Evolutionary conservation across 164 flowering plant species (phyloP), one percentile per base, ranked within the genome.

Genomic region (Piper betle): DNA sequence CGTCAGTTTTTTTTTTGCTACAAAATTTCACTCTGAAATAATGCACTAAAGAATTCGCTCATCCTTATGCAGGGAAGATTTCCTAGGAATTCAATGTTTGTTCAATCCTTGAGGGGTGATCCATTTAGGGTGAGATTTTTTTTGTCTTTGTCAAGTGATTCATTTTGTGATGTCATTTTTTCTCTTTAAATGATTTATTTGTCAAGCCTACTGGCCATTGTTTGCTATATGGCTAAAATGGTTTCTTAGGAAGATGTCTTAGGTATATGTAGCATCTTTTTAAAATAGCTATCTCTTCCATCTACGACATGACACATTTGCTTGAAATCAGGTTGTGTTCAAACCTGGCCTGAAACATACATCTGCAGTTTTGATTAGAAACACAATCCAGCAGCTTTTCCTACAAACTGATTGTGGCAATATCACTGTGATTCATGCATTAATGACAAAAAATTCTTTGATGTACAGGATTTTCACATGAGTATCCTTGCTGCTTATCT

Each of bases 81-180:
- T 50, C 73, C 77, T 6, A 81, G 75, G 58, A 76, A 74, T 68
- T 78, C 88, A 18, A 77, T 82, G 80, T 86, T 79, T 72, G 96
- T 91, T 75, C 96, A 91, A 61, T 91, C 97, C 43, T 75, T 91
- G 75, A 82, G 97, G 69, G 88, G 96, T 53, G 97, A 91, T 80
- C 96, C 97, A 56, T 86, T 79, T 65, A 77, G 93, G 69, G 97
- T 91, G 72, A 80, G 87, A 69, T 52, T 66, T 8, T 50, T 1
- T 20, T 55, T 18, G 50, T 39, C 40, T 46, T 62, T 13, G 25
- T 59, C 16, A 15, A 7, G 46, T 13, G 11, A 39, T 59, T 15
- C 40, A 39, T n/a, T 25, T 33, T 41, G 25, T 16, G 5, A 17
- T n/a, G 56, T 8, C 33, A 53, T 53, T 53, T n/a, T 11, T 11